Base-by-base conservation (phyloP, 2,329 filamentous ascomycete species). In the Sporothrix euskadiensis region DNA sequence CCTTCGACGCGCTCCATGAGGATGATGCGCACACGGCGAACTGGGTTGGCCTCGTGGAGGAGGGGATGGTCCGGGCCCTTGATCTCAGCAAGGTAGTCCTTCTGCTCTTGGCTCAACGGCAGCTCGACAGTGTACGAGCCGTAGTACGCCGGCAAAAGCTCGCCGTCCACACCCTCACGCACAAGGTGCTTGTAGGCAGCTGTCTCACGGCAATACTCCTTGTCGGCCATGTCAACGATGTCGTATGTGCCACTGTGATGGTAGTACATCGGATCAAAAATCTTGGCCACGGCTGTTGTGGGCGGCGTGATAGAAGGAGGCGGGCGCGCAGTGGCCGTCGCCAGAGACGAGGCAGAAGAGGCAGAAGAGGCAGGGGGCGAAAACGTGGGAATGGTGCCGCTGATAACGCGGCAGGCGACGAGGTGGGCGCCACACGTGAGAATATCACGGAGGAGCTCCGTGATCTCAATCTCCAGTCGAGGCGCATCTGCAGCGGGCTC, bases 201-300 rank as follows among this genome's bases (percentile, higher is more conserved):
- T 0, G 56, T 56, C 35, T 77, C 76, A 1, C 74, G 71, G 22
- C 75, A 69, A 47, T 77, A 77, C 26, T 77, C 76, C 72, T 65
- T 75, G 61, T 77, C 76, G 6, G 73, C 74, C 5, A 66, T 41
- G 32, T 77, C 76, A 0, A 76, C 63, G 68, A 77, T 75, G 69
- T 77, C 75, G 19, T 57, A 70, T 0, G 66, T 47, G 3, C 75
- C 75, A 54, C 70, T 73, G 52, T 76, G 65, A 63, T 74, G 69
- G 66, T 74, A 77, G 69, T 76, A 77, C 19, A 77, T 52, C 1
- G 76, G 76, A 26, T 77, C 75, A 35, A 69, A 77, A 14, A 76
- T 35, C 39, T 77, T 77, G 66, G 76, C 75, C 2, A 76, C 76
- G 16, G 75, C 12, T 12, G 56, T n/a, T 6, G 71, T 41, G 1